Conservation (phyloP, 2,329 filamentous ascomycete genomes). For the Nothophaeocryptopus gaeumannii region DNA sequence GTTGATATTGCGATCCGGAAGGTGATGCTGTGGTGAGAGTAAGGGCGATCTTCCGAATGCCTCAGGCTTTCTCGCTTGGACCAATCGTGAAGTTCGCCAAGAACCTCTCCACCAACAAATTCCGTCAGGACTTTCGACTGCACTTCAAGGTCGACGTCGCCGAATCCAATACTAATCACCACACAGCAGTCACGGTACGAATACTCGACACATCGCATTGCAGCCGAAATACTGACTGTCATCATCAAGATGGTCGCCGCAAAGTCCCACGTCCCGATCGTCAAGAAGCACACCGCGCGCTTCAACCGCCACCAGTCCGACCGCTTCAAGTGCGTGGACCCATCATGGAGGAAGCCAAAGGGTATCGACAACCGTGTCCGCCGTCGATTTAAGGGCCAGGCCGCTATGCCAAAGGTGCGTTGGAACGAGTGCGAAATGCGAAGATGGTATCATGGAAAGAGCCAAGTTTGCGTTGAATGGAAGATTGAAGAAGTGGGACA, state of each 20-base stretch:
- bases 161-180: too few relatives aligned
- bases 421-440: constrained; percentile 12
- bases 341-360: constrained; percentile 99
- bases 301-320: constrained; percentile 98
- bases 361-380: constrained; percentile 99
- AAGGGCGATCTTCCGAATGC: too few relatives aligned
- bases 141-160: too few relatives aligned
- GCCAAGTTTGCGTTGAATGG: constrained; percentile 3
- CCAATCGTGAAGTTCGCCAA: too few relatives aligned
- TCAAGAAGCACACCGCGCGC: constrained; percentile 99
- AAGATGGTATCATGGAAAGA: constrained; percentile 7
- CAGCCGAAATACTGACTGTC: neutral
- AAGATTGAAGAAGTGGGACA: constrained; percentile 11
- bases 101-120: too few relatives aligned
- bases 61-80: too few relatives aligned
- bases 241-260: constrained; percentile 84
- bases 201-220: constrained; percentile 3
- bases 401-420: constrained; percentile 95
- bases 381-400: constrained; percentile 93
- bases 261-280: constrained; percentile 98
- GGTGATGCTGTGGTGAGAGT: too few relatives aligned
- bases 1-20: too few relatives aligned
- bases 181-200: constrained; percentile 23
- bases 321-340: constrained; percentile 86
- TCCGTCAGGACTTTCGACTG: too few relatives aligned